Base-by-base conservation (phyloP, 768 basidiomycete genomes). In the Trametopsis cervina region DNA sequence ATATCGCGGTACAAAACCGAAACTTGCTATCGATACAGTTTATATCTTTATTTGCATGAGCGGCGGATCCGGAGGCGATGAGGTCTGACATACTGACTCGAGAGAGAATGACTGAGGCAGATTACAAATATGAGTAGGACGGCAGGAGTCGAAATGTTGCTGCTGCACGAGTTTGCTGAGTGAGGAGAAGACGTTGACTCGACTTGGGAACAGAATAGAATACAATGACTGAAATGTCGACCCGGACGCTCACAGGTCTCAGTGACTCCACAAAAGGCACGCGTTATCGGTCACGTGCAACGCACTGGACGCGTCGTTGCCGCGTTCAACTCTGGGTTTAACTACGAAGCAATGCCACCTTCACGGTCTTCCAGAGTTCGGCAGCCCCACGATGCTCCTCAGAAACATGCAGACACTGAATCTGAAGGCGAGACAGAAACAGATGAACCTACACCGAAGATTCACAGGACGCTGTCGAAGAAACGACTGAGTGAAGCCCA, bases 401-500 rank as follows among this genome's bases (percentile, higher is more conserved):
- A 22, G 44, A 29, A 37, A 40, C 41, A 47, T 40, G 50, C 17
- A n/a, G 49, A 49, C 23, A 36, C 50, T 18, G 50, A 47, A 40
- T 25, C 18, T 15, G 46, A 20, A 7, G 54, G 46, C 24, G 58
- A 59, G 10, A 49, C 49, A 18, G 59, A 59, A 44, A 51, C 51
- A 5, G 60, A 53, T 39, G 58, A 56, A 13, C 56, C 24, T 1
- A 60, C 60, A 17, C 60, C 56, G 18, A 57, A 54, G 10, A 49
- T 46, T 26, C 15, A 40, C 7, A 55, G 57, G 33, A 55, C 55
- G 24, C 33, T 43, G 27, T 57, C 60, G 9, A 56, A 54, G 51
- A 83, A 81, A 56, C 78, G 82, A 33, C 66, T 81, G 47, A 83
- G 82, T 65, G 85, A 87, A 51, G 69, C 64, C 26, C 68, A 76